Conservation (phyloP, 345 rosid species). For the Hirschfeldia incana region DNA sequence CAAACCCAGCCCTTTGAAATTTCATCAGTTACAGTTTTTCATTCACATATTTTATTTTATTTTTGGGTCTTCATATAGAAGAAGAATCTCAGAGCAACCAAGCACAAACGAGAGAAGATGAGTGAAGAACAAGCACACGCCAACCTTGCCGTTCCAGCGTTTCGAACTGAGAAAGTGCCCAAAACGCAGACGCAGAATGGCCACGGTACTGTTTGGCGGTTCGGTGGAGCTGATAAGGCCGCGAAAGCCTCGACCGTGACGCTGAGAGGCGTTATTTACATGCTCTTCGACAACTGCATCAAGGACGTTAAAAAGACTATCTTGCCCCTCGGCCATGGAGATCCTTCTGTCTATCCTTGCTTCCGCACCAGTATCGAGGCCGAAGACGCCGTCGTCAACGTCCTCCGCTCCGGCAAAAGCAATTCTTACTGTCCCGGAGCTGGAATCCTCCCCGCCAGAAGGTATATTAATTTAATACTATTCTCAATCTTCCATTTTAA, state of each 20-base stretch:
- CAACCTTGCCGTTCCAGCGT: constrained; percentile 28
- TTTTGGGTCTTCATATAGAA: background rate
- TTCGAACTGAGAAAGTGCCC: constrained; percentile 18
- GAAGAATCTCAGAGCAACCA: background rate
- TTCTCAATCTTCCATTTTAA: background rate
- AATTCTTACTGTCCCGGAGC: constrained; percentile 50
- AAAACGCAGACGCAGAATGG: constrained; percentile 29
- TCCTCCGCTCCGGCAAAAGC: constrained; percentile 52
- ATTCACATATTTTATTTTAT: background rate
- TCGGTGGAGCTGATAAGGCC: constrained; percentile 37
- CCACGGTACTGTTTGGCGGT: constrained; percentile 39
- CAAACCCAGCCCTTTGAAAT: background rate
- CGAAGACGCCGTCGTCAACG: constrained; percentile 56
- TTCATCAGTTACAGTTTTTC: background rate
- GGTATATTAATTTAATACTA: constrained; percentile 26
- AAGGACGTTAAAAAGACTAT: constrained; percentile 40
- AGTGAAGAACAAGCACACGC: constrained; percentile 32
- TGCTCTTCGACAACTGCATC: constrained; percentile 46
- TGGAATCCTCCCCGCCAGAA: constrained; percentile 64
- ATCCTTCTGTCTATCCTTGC: constrained; percentile 65
- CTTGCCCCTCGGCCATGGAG: constrained; percentile 70
- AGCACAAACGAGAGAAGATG: constrained; percentile 5
- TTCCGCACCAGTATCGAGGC: constrained; percentile 54
- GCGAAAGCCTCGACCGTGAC: constrained; percentile 32
- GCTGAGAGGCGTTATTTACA: constrained; percentile 46